A percentile compares a stretch with the other conserved stretches of the same genome.
Conservation (phyloP, 164 flowering plant species). For the Aristolochia fimbriata region DNA sequence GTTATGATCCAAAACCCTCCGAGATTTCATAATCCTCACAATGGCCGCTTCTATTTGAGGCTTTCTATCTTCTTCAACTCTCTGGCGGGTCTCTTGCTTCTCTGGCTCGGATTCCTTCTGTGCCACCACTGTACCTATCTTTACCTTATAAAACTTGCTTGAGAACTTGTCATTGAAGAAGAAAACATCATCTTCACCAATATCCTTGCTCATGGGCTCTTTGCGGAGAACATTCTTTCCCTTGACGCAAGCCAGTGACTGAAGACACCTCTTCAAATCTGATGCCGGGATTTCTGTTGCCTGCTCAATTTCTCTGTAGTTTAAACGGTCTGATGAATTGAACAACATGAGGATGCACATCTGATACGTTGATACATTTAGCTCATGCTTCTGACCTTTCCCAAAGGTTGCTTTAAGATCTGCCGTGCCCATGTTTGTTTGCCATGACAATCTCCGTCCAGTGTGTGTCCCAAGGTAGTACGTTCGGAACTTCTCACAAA, state of each 20-base stretch:
- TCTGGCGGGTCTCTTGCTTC: constrained; percentile 86
- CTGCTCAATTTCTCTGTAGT: constrained; percentile 48
- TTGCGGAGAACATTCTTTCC: constrained; percentile 75
- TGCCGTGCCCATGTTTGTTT: constrained; percentile 53
- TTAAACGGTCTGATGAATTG: constrained; percentile 34
- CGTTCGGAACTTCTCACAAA: constrained; percentile 45
- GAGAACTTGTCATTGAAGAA: constrained; percentile 79
- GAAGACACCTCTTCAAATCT: constrained; percentile 52
- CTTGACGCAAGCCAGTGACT: constrained; percentile 57
- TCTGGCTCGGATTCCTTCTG: constrained; percentile 97
- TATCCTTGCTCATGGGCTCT: constrained; percentile 95
- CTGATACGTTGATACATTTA: constrained; percentile 82
- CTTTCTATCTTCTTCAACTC: constrained; percentile 95
- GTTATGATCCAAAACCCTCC: constrained; percentile 80
- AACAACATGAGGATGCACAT: constrained; percentile 64
- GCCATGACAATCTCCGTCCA: constrained; percentile 53
- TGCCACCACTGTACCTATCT: constrained; percentile 91
- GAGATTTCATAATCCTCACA: constrained; percentile 89
- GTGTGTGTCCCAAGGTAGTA: constrained; percentile 55
- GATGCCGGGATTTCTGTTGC: constrained; percentile 54
- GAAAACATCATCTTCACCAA: constrained; percentile 75
- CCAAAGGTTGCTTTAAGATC: constrained; percentile 49
- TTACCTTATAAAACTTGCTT: constrained; percentile 78
- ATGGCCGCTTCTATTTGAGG: constrained; percentile 97
- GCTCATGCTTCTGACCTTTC: constrained; percentile 85